Evolutionary conservation across 768 basidiomycete genomes (phyloP), one percentile per base, ranked within the genome.

Genomic region (Tricholoma sp.): DNA sequence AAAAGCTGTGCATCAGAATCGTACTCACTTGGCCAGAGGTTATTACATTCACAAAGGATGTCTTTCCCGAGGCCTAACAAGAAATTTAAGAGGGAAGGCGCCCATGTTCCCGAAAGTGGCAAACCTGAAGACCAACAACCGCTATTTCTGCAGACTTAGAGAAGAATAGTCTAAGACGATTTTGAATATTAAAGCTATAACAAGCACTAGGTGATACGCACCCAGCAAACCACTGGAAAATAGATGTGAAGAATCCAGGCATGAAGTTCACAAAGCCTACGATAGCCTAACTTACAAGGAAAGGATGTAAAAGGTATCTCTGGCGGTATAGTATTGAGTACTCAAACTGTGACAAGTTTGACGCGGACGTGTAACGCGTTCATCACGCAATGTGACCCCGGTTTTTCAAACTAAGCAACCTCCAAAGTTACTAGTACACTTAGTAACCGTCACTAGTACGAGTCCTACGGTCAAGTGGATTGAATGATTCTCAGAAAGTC

Each of bases 31-130:
- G 89, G 62, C 88, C 89, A n/a, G 85, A 89, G 4, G 88, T 88
- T 18, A 97, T 83, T 10, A 95, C 89, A 67, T 96, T 94, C 29
- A 95, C 91, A 53, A 97, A 91, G 9, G 91, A 94, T 3, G 94
- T 96, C 76, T 97, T 96, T 45, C 94, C 94, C 2, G 92, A 94
- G 3, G 94, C 92, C 91, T 96, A 57, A 33, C 18, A 15, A 33
- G 37, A 18, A 6, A 15, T 53, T 59, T 17, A 54, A 60, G 52
- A 20, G 12, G 32, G 17, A 15, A 32, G 34, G 31, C 41, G 44
- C 28, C 28, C 17, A 12, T 12, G 12, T 9, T 1, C 29, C 20
- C 44, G 18, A n/a, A 29, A 17, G 53, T 48, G 9, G 57, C 65
- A 51, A 50, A 88, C 92, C 78, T 95, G 92, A 49, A 96, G 74